Conservation (phyloP, 2,329 filamentous ascomycete genomes). For the Xylariomycetidae sp. region DNA sequence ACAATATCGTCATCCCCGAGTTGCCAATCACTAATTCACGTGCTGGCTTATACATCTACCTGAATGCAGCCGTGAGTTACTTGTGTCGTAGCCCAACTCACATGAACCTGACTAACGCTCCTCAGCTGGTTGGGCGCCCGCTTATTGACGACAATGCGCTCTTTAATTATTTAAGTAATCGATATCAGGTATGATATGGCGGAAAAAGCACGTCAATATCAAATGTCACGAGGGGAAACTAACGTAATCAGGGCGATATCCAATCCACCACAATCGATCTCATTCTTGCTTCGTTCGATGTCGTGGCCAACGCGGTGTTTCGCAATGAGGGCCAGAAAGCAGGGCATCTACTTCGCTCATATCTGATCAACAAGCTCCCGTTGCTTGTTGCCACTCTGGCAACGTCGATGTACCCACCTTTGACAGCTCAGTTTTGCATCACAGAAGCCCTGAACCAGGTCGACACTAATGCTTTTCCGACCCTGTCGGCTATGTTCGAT, state of each 20-base stretch:
- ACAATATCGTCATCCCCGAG: slow-evolving; percentile 55
- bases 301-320: slow-evolving; percentile 82
- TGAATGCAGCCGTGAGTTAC: slow-evolving; percentile 70
- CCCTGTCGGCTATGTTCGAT: slow-evolving; percentile 55
- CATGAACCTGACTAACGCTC: slow-evolving; percentile 19
- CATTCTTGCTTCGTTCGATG: slow-evolving; percentile 83
- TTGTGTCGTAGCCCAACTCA: not conserved
- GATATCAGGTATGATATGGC: slow-evolving; percentile 71
- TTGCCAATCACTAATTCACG: slow-evolving; percentile 70
- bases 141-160: slow-evolving; percentile 76
- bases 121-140: slow-evolving; percentile 75
- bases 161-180: slow-evolving; percentile 75
- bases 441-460: slow-evolving; percentile 72
- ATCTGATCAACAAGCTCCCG: slow-evolving; percentile 67
- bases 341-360: slow-evolving; percentile 77
- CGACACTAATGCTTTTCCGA: slow-evolving; percentile 71
- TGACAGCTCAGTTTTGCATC: slow-evolving; percentile 68
- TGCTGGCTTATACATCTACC: slow-evolving; percentile 78
- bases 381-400: slow-evolving; percentile 49
- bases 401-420: slow-evolving; percentile 67
- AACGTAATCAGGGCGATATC: slow-evolving; percentile 59
- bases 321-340: slow-evolving; percentile 50
- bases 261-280: slow-evolving; percentile 76
- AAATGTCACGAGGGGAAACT: slow-evolving; percentile 19
- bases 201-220: not conserved